A percentile compares a stretch with the other conserved stretches of the same genome.
phyloP scores from a whole-genome alignment of 306 rosid genomes.

The Vigna unguiculata region DNA sequence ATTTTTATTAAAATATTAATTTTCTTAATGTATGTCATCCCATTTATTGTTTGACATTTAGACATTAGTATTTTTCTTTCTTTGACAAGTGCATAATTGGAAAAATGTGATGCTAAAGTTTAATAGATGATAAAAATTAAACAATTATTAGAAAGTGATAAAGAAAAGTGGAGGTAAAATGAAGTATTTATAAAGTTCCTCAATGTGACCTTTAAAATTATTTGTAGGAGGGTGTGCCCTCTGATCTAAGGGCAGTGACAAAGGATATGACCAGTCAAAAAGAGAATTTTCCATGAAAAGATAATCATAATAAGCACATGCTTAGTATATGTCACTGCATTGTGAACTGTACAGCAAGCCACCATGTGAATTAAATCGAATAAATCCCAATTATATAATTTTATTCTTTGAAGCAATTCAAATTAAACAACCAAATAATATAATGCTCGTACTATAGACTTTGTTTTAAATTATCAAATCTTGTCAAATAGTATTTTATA shows the following conservation, averaged over 20 bases:
- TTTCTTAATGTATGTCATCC: too few species aligned
- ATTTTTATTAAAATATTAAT: not conserved
- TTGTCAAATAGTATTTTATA: too few species aligned
- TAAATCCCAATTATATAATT: not conserved
- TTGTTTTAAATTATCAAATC: too few species aligned
- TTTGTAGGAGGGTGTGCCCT: not conserved
- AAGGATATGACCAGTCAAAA: constrained; percentile 58
- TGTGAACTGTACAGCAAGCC: too few species aligned
- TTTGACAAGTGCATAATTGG: not conserved
- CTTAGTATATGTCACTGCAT: too few species aligned
- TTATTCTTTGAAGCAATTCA: too few species aligned
- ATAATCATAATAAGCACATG: not conserved
- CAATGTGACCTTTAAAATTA: not conserved
- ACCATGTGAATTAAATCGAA: not conserved
- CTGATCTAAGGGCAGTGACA: constrained; percentile 1
- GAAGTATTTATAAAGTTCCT: not conserved
- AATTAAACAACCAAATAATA: too few species aligned
- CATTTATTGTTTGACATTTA: not conserved
- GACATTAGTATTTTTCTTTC: not conserved
- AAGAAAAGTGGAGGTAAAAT: not conserved
- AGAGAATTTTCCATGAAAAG: constrained; percentile 48
- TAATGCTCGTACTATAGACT: too few species aligned
- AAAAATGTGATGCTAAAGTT: not conserved
- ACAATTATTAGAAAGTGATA: not conserved
- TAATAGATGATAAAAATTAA: not conserved